A percentile compares a stretch with the other conserved stretches of the same genome.
Conservation (phyloP, 306 rosid species). For the Dicorynia guianensis region DNA sequence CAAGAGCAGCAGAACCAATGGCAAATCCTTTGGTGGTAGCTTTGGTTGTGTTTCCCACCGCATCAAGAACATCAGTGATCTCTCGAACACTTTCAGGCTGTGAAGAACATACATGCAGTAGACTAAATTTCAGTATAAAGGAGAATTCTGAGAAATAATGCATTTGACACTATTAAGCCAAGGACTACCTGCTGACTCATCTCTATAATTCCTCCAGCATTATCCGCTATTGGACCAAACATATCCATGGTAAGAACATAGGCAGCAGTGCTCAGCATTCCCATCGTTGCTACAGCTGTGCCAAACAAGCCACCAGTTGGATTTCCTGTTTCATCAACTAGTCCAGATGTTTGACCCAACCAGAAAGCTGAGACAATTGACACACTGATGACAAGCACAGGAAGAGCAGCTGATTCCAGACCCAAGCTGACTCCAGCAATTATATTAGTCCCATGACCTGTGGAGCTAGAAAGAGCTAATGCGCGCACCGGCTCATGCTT, state of each 20-base stretch:
- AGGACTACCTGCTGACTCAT: slow-evolving; percentile 95
- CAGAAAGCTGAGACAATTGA: slow-evolving; percentile 91
- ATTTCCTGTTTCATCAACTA: slow-evolving; percentile 80
- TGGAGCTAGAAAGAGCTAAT: slow-evolving; percentile 90
- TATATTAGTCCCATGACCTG: slow-evolving; percentile 98
- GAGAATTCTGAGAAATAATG: slow-evolving; percentile 37
- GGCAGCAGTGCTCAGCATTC: slow-evolving; percentile 99
- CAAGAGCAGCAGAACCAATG: slow-evolving; percentile 98
- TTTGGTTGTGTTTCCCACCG: slow-evolving; percentile 97
- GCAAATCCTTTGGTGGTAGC: slow-evolving; percentile 99
- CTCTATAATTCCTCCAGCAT: slow-evolving; percentile 99
- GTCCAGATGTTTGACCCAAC: slow-evolving; percentile 91
- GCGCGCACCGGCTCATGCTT: slow-evolving; percentile 97
- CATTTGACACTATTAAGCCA: slow-evolving; percentile 29
- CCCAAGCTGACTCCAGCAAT: slow-evolving; percentile 99
- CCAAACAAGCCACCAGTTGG: slow-evolving; percentile 98
- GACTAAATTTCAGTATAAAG: slow-evolving; percentile 21
- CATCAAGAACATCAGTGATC: slow-evolving; percentile 96
- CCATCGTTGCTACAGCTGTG: slow-evolving; percentile 99
- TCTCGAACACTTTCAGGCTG: slow-evolving; percentile 99
- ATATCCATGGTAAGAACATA: slow-evolving; percentile 99
- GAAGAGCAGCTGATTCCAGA: slow-evolving; percentile 97
- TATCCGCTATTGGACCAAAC: slow-evolving; percentile 99
- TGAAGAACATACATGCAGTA: slow-evolving; percentile 15
- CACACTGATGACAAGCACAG: slow-evolving; percentile 92